A percentile compares a stretch with the other conserved stretches of the same genome.
Conservation (phyloP, 164 flowering plant genomes). For the Chloranthus sessilifolius region DNA sequence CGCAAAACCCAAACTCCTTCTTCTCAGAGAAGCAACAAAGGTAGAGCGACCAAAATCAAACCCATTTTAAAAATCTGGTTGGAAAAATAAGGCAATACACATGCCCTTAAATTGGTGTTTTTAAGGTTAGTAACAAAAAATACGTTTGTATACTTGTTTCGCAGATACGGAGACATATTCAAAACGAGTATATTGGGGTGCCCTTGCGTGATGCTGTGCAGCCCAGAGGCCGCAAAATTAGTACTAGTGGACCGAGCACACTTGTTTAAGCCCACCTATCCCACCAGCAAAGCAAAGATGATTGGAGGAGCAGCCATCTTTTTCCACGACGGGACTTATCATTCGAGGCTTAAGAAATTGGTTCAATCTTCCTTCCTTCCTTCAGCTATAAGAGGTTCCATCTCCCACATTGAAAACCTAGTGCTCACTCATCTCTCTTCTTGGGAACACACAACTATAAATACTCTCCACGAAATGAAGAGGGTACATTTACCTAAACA, state of each 20-base stretch:
- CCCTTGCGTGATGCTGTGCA: constrained; percentile 86
- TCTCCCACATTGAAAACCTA: constrained; percentile 49
- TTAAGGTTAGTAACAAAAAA: background rate
- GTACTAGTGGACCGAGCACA: constrained; percentile 60
- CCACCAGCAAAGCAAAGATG: constrained; percentile 73
- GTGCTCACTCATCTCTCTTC: constrained; percentile 40
- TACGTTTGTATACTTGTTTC: background rate
- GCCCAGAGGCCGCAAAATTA: constrained; percentile 62
- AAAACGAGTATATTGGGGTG: constrained; percentile 88
- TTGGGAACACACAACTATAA: constrained; percentile 39
- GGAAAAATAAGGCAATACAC: too few species aligned
- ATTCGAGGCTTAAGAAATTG: constrained; percentile 60
- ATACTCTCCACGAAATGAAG: constrained; percentile 73
- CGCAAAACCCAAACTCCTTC: constrained; percentile 70
- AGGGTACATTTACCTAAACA: constrained; percentile 29
- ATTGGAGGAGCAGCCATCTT: constrained; percentile 79
- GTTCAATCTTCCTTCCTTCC: constrained; percentile 70
- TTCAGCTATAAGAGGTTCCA: constrained; percentile 36
- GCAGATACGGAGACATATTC: constrained; percentile 74
- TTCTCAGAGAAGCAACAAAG: constrained; percentile 52
- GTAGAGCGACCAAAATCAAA: constrained; percentile 20
- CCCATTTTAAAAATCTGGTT: background rate
- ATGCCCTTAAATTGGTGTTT: background rate
- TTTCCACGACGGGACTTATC: constrained; percentile 82
- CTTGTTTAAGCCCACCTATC: constrained; percentile 70